These are phyloP conservation scores for Botryotinia globosa DNA, from an alignment of 2,329 filamentous ascomycete species.

Conservation along the genomic window DNA sequence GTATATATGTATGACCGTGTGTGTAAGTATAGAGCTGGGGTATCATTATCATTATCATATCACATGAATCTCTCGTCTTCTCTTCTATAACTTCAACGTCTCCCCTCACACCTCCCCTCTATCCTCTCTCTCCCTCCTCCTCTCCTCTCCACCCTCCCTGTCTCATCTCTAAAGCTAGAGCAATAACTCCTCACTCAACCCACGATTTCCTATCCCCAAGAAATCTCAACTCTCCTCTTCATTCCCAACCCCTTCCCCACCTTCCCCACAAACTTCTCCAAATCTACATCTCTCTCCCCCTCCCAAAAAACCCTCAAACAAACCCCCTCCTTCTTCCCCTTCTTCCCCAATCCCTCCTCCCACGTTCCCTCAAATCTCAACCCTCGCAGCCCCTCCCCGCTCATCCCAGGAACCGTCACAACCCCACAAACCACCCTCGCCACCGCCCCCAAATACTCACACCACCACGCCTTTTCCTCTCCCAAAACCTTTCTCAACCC, in stretches of 20 bases:
- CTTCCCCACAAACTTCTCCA: background rate
- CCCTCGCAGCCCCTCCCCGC: background rate
- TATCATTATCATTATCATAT: constrained; percentile 1
- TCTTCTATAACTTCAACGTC: background rate
- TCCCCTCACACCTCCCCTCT: no score
- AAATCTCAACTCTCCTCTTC: constrained; percentile 1
- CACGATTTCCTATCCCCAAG: background rate
- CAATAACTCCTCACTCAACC: background rate
- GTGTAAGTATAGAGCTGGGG: background rate
- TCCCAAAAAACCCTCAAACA: background rate
- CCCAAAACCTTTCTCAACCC: constrained; percentile 34
- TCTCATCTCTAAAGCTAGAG: background rate
- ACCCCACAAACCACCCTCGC: background rate
- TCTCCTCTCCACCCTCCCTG: no score
- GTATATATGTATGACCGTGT: background rate
- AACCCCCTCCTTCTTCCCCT: constrained; percentile 12
- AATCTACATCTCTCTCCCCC: background rate
- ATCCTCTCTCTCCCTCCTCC: no score
- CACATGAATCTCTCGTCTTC: background rate
- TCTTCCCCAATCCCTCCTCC: background rate
- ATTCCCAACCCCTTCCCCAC: background rate
- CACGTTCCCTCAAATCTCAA: background rate
- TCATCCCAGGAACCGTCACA: background rate
- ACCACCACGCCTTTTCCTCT: constrained; percentile 35
- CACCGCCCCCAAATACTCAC: constrained; percentile 35